Percentiles rank a stretch among this genome's conserved stretches.
phyloP scores from a whole-genome alignment of 2,329 filamentous ascomycete species.

The Arthrobotrys iridis region DNA sequence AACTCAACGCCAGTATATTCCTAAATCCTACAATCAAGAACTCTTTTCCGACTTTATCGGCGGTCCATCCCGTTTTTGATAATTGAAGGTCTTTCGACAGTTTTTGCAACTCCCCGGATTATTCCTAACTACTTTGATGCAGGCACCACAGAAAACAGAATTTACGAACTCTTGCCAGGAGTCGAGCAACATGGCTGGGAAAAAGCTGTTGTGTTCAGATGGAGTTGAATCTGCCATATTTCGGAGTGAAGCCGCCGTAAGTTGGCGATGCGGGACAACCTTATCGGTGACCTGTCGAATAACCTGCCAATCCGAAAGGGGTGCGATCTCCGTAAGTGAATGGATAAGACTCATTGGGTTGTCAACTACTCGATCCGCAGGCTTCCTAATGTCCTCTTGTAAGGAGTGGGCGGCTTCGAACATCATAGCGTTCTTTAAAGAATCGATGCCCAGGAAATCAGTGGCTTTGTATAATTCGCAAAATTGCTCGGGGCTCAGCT shows the following conservation, averaged over 20 bases:
- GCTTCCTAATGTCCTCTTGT: neutral
- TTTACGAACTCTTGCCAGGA: neutral
- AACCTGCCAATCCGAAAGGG: neutral
- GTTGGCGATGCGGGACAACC: neutral
- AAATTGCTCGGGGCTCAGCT: neutral
- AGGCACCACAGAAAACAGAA: neutral
- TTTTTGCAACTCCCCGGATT: neutral
- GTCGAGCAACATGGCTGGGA: neutral
- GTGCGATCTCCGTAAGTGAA: neutral
- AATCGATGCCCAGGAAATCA: neutral
- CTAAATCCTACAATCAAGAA: neutral
- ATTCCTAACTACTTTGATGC: neutral
- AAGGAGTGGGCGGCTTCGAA: neutral
- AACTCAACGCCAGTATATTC: too few relatives aligned
- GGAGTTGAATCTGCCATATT: neutral
- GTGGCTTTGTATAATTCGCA: neutral
- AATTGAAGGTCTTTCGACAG: neutral
- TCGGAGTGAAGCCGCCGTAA: neutral
- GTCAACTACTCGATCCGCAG: neutral
- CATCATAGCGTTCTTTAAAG: constrained; percentile 10
- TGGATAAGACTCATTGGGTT: neutral
- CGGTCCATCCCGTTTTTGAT: neutral
- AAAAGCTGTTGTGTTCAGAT: neutral
- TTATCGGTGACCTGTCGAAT: neutral
- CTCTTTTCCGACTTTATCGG: neutral